Evolutionary conservation across 495 filamentous ascomycete species (phyloP), one percentile per base, ranked within the genome.

Genomic region (Penicillium malachiteum): DNA sequence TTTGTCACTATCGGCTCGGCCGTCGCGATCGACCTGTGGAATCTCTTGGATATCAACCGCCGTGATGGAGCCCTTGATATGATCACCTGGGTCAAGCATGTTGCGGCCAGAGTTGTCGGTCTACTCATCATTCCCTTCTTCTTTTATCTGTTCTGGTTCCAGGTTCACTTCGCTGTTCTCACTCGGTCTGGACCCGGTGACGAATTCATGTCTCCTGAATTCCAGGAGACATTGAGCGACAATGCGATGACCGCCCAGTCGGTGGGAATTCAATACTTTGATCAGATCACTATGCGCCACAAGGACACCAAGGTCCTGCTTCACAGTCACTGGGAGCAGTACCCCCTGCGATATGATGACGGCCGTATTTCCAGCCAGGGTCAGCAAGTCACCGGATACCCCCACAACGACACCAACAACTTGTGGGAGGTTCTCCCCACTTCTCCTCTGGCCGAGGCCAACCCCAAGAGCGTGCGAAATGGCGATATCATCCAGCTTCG

Each of bases 61-160:
- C 85, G 81, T 34, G 81, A 84, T 47, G 92, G 92, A 26, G 82
- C 90, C 21, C 78, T 98, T 51, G 84, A 75, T 59, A 79, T 98
- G 63, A 75, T 81, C 47, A 79, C 88, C 46, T 97, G 96, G 74
- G 81, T 80, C 48, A 93, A 95, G 77, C 94, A 98, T 70, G 93
- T 98, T 66, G 82, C 75, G 8, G 94, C 94, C 61, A 89, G 94
- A 31, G 80, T 83, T 13, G 78, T 94, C 60, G 91, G 86, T 8
- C 78, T 98, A 37, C 90, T 97, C 60, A 63, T 96, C 41, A 81
- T 97, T 47, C 94, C 94, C 35, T 96, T 97, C 82, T 81, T 97
- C 61, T 94, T 97, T 73, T 98, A 97, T 70, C 82, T 98, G 31
- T 98, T 98, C 80, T 98, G 95, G 95, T 98, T 98, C 85, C 94